Conservation (phyloP, 2,329 filamentous ascomycete species). For the Aspergillus novoparasiticus region DNA sequence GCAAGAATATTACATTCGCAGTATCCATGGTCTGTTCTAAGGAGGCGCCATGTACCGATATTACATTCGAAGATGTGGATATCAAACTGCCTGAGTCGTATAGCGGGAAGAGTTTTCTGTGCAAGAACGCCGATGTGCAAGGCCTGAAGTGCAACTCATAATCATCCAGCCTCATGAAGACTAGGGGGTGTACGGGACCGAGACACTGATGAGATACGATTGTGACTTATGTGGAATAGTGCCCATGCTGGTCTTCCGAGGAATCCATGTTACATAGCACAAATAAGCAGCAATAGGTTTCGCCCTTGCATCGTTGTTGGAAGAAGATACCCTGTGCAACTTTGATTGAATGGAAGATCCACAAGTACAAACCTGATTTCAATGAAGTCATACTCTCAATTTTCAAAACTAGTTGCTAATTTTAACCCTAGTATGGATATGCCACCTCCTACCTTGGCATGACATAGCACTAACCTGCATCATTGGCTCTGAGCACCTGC, state of each 20-base stretch:
- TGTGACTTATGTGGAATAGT: too few species aligned
- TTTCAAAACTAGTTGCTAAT: not conserved
- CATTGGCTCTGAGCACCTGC: not conserved
- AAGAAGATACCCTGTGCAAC: too few species aligned
- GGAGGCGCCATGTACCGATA: not conserved
- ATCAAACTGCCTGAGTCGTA: slow-evolving; percentile 1
- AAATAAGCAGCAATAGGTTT: not conserved
- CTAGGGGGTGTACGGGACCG: too few species aligned
- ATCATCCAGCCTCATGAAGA: too few species aligned
- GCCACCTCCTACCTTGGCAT: not conserved
- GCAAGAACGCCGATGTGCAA: slow-evolving; percentile 6
- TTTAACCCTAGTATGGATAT: not conserved
- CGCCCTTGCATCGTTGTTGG: too few species aligned
- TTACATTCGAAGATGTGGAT: slow-evolving; percentile 1
- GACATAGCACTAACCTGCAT: not conserved
- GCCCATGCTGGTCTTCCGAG: too few species aligned
- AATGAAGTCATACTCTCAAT: not conserved
- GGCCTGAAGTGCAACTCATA: not conserved
- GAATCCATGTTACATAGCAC: not conserved
- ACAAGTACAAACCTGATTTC: not conserved
- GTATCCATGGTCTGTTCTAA: slow-evolving; percentile 7
- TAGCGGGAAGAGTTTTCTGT: not conserved
- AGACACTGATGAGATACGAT: too few species aligned
- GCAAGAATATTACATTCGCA: slow-evolving; percentile 6
- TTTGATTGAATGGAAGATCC: rapidly evolving